These are phyloP conservation scores for Vanrija humicola DNA, from an alignment of 1,284 basidiomycete species.

Conservation along the genomic window DNA sequence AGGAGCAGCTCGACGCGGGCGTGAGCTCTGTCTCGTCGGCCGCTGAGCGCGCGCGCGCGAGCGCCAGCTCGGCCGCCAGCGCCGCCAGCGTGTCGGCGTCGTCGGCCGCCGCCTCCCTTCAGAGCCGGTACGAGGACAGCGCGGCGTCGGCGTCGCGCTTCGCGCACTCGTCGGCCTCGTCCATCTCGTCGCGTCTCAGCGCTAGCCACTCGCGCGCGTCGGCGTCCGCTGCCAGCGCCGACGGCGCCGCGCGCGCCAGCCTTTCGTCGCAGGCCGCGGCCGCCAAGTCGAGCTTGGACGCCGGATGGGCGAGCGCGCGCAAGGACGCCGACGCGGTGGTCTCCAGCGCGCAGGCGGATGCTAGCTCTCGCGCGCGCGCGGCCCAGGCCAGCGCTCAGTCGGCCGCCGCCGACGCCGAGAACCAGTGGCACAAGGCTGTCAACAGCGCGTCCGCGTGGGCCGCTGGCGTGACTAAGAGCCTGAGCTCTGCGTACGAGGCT, in stretches of 20 bases:
- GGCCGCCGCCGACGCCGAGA: too few species aligned
- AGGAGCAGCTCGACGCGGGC: constrained; percentile 46
- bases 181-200: constrained; percentile 18
- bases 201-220: constrained; percentile 34
- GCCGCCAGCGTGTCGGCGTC: constrained; percentile 7
- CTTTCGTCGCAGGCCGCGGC: neutral
- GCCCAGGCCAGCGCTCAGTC: too few species aligned
- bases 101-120: neutral
- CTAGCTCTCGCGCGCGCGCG: too few species aligned
- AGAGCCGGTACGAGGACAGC: too few species aligned
- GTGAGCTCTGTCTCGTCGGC: constrained; percentile 40
- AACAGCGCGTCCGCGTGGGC: too few species aligned
- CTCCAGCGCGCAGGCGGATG: too few species aligned
- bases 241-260: constrained; percentile 1
- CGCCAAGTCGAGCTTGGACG: too few species aligned
- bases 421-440: too few species aligned
- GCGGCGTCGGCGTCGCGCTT: constrained; percentile 9
- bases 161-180: constrained; percentile 22
- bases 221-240: constrained; percentile 2
- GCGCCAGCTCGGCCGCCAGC: constrained; percentile 34
- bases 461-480: too few species aligned
- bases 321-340: too few species aligned
- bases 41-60: constrained; percentile 30
- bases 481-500: too few species aligned
- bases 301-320: too few species aligned